phyloP scores from a whole-genome alignment of 495 filamentous ascomycete species.

The Opeltia flavorubescens region DNA sequence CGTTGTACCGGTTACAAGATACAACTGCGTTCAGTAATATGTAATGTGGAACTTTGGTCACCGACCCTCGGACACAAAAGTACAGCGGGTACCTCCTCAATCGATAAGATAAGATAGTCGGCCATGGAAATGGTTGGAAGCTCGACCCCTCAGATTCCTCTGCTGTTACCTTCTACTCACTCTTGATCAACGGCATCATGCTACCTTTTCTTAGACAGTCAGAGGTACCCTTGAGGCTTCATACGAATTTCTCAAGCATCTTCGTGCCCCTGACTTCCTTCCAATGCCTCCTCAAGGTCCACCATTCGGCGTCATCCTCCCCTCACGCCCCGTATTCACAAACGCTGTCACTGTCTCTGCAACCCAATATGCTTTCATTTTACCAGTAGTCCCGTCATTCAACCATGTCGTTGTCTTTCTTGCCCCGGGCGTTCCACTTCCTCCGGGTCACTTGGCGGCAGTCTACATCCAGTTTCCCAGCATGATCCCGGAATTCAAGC shows the following conservation, averaged over 20 bases:
- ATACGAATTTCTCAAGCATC: no score
- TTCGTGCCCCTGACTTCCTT: no score
- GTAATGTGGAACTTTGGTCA: no score
- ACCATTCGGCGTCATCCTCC: constrained; percentile 40
- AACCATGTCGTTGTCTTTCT: constrained; percentile 80
- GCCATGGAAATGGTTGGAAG: no score
- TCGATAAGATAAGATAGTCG: no score
- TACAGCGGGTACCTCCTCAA: no score
- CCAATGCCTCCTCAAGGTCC: constrained; percentile 6
- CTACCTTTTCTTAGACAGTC: neutral
- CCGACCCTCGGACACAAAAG: no score
- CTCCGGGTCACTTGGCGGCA: constrained; percentile 63
- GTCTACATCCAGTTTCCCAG: constrained; percentile 69
- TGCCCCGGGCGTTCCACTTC: constrained; percentile 63
- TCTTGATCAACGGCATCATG: no score
- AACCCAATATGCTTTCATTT: constrained; percentile 53
- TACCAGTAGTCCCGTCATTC: constrained; percentile 46
- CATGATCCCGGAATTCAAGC: constrained; percentile 43
- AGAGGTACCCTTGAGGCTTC: neutral
- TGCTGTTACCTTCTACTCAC: no score
- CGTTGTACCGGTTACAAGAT: no score
- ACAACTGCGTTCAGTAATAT: no score
- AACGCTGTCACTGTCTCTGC: constrained; percentile 44
- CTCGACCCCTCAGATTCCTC: no score
- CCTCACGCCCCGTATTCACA: constrained; percentile 45